Base-by-base conservation (phyloP, 2,329 filamentous ascomycete species). In the Aspergillus texensis region DNA sequence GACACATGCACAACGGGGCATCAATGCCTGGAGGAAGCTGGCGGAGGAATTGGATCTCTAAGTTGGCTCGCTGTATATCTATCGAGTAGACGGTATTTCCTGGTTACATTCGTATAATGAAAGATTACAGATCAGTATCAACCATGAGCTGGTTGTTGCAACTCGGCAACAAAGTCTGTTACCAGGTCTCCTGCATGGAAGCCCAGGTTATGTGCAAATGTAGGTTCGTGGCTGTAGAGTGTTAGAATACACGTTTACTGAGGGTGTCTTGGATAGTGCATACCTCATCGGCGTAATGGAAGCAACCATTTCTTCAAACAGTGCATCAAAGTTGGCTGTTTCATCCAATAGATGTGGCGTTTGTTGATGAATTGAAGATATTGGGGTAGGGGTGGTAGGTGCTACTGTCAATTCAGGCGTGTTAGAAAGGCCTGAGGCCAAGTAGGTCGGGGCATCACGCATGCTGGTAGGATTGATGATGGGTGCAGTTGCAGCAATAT, bases 1-100 rank as follows among this genome's bases (percentile, higher is more conserved):
- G 70, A 80, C 82, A 58, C 80, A 87, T 75, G 85, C 86, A 2
- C 69, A 70, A 57, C 77, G 86, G 53, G 86, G 39, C 6, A 41
- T 41, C 6, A 41, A n/a, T 1, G 39, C 39, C 2, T 41, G 39
- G 39, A n/a, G 4, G 2, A 41, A 16, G 39, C 4, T 41, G 39
- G 39, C 39, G 8, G 39, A 41, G 8, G 39, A 19, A 19, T 19
- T 41, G 8, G 16, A 41, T 41, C 39, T 41, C 16, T 41, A 41
- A 1, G 6, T 0, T 4, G 16, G 0, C 16, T n/a, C 16, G 1
- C 3, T n/a, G 8, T 41, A 16, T n/a, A 41, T n/a, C 6, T 41
- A 4, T 6, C n/a, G n/a, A 4, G 6, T 41, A 3, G 39, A n/a
- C 39, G 8, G 16, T n/a, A 41, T 41, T 19, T n/a, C 39, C 2